Conservation (phyloP, 2,329 filamentous ascomycete species). For the Alternaria triticimaculans region DNA sequence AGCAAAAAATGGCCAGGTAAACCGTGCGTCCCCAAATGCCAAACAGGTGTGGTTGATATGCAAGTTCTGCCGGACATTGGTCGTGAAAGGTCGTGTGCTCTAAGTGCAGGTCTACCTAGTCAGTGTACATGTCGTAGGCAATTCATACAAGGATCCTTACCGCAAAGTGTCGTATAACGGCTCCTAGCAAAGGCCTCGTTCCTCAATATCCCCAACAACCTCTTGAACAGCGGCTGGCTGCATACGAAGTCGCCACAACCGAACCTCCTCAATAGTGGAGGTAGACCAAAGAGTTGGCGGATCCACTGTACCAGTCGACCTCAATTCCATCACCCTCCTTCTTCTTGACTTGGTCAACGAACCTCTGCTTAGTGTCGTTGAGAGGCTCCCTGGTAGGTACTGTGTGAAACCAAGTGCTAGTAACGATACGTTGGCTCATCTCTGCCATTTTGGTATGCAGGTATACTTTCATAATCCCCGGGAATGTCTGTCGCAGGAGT, state of each 20-base stretch:
- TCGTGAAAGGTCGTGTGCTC: neutral
- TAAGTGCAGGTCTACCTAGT: neutral
- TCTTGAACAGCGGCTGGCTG: neutral
- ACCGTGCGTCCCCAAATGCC: neutral
- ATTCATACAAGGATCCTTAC: neutral
- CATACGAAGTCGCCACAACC: neutral
- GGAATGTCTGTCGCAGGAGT: slow-evolving; percentile 12
- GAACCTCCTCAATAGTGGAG: neutral
- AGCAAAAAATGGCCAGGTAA: neutral
- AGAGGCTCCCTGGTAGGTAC: neutral
- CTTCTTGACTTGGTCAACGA: slow-evolving; percentile 7
- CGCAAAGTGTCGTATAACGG: neutral
- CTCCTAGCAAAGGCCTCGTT: neutral
- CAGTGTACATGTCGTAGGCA: neutral
- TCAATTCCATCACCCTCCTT: slow-evolving; percentile 8
- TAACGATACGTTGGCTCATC: neutral
- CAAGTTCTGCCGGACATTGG: neutral
- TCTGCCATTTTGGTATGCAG: slow-evolving; percentile 7
- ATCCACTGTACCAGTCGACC: slow-evolving; percentile 5
- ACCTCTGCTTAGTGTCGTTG: slow-evolving; percentile 4
- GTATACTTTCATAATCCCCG: slow-evolving; percentile 13
- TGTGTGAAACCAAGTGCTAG: neutral
- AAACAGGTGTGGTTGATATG: neutral
- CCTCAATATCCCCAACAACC: neutral
- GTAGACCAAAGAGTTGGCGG: neutral